Conservation (phyloP, 352 stramenopile genomes). For the Phytophthora fragariaefolia region DNA sequence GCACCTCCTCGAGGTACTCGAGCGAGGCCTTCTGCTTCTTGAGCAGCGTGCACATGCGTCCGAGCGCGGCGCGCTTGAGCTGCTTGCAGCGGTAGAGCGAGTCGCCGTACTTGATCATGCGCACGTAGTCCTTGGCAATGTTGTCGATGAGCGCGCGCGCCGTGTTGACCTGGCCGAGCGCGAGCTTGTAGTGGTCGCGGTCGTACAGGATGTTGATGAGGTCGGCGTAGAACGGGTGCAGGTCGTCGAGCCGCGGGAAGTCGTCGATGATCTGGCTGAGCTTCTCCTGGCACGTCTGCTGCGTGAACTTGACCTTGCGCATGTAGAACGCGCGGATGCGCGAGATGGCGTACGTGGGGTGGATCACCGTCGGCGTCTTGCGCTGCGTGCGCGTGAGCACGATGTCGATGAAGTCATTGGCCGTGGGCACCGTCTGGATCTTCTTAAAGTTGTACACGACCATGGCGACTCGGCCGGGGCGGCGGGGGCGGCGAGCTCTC, state of each 20-base stretch:
- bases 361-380: conserved; percentile 99
- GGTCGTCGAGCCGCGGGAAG: conserved; percentile 98
- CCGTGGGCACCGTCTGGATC: conserved; percentile 97
- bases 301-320: conserved; percentile 99
- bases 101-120: conserved; percentile 99
- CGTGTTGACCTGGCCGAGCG: conserved; percentile 99
- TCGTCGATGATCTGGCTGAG: conserved; percentile 98
- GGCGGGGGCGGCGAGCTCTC: not conserved
- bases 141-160: conserved; percentile 97
- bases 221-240: conserved; percentile 99
- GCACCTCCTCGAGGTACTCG: conserved; percentile 97
- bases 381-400: conserved; percentile 99
- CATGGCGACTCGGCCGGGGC: conserved; percentile 90
- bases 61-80: conserved; percentile 99
- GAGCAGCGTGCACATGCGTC: conserved; percentile 99
- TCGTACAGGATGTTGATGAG: conserved; percentile 99
- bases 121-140: conserved; percentile 98
- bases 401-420: conserved; percentile 99
- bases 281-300: conserved; percentile 99
- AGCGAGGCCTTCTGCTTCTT: conserved; percentile 99
- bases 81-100: conserved; percentile 99
- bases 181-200: conserved; percentile 99
- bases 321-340: conserved; percentile 97
- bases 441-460: conserved; percentile 99
- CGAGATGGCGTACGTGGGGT: conserved; percentile 97